Evolutionary conservation across 2,329 filamentous ascomycete species (phyloP).

Genomic region (Talaromyces albobiverticillius): DNA sequence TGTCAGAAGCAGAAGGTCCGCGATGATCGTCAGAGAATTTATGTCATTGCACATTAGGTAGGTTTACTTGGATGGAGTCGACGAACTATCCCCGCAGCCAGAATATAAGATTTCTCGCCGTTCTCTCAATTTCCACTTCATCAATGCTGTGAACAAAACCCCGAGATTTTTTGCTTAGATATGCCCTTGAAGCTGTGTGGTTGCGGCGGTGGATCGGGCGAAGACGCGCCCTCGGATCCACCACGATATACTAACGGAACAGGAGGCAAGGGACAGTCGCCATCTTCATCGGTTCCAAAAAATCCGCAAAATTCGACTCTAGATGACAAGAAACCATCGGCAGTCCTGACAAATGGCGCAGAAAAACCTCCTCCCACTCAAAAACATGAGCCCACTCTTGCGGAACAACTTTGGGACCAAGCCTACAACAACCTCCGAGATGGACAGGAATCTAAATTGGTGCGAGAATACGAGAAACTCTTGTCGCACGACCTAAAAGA

Average conservation of each 20-base stretch:
- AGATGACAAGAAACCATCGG: not conserved
- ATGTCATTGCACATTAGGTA: too few species aligned
- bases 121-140: too few species aligned
- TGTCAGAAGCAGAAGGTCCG: too few species aligned
- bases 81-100: too few species aligned
- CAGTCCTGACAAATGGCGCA: not conserved
- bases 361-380: not conserved
- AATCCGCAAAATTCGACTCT: not conserved
- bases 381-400: not conserved
- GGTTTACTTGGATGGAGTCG: too few species aligned
- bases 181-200: too few species aligned
- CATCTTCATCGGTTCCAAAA: not conserved
- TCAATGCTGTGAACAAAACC: too few species aligned
- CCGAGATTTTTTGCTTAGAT: too few species aligned
- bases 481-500: not conserved
- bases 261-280: not conserved
- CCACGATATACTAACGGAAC: not conserved
- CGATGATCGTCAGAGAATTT: too few species aligned
- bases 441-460: not conserved
- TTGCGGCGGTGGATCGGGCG: not conserved
- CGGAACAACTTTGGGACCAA: conserved; percentile 3
- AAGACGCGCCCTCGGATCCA: not conserved
- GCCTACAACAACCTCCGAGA: conserved; percentile 4
- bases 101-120: too few species aligned
- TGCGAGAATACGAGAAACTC: conserved; percentile 6